Conservation (phyloP, 2,329 filamentous ascomycete species). For the Colletotrichum scovillei region DNA sequence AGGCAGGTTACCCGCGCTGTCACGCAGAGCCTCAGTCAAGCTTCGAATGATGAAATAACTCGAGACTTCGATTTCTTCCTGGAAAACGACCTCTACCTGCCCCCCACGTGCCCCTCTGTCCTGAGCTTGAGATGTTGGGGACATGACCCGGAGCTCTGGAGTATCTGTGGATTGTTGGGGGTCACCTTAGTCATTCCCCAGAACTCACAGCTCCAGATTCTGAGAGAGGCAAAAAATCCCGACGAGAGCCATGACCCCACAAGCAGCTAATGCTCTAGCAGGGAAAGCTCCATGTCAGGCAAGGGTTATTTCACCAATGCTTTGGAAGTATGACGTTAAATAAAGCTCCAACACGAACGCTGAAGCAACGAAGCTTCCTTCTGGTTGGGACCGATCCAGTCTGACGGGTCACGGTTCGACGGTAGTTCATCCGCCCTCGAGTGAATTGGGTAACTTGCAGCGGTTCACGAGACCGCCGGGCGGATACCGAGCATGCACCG, state of each 20-base stretch:
- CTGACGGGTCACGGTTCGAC: neutral
- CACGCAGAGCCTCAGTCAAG: slow-evolving; percentile 50
- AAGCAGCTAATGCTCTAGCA: neutral
- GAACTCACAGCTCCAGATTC: neutral
- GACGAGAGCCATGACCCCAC: neutral
- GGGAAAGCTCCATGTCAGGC: neutral
- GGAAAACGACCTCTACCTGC: slow-evolving; percentile 79
- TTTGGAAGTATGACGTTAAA: neutral
- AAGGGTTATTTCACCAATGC: neutral
- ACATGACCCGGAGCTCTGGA: slow-evolving; percentile 64
- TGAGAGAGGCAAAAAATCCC: neutral
- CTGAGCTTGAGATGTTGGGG: slow-evolving; percentile 81
- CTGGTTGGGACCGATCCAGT: neutral
- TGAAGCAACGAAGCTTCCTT: neutral
- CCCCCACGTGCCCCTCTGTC: slow-evolving; percentile 75
- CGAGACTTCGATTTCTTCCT: slow-evolving; percentile 78
- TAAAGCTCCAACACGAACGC: neutral
- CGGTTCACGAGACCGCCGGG: neutral
- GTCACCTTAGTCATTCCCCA: neutral
- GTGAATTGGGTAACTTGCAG: neutral
- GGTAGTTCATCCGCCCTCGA: neutral
- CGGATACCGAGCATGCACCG: slow-evolving; percentile 3
- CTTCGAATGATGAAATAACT: slow-evolving; percentile 47
- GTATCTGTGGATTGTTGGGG: neutral
- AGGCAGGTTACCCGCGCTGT: slow-evolving; percentile 71